A percentile compares a stretch with the other conserved stretches of the same genome.
Conservation (phyloP, 2,329 filamentous ascomycete species). For the Ceratocystis diversiconidia region DNA sequence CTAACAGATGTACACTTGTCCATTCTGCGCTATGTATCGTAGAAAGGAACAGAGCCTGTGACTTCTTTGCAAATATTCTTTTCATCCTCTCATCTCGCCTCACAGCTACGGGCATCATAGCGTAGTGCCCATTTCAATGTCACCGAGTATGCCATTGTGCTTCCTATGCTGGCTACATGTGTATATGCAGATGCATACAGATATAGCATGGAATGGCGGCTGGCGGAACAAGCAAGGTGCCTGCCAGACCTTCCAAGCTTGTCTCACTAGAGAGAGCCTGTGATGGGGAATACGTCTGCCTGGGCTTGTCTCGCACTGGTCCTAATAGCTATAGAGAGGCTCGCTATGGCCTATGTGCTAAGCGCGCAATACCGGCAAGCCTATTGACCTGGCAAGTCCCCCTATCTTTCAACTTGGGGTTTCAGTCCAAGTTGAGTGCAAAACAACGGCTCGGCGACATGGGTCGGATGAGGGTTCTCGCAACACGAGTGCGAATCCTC, state of each 20-base stretch:
- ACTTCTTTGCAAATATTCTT: not conserved
- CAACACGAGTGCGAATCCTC: not conserved
- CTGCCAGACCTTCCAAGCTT: not conserved
- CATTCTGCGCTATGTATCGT: not conserved
- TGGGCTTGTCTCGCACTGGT: not conserved
- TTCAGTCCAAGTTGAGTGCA: too few species aligned
- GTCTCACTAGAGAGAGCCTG: not conserved
- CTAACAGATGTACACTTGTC: not conserved
- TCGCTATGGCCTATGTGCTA: not conserved
- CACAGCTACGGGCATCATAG: not conserved
- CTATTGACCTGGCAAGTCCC: not conserved
- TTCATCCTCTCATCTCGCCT: not conserved
- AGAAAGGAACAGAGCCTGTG: not conserved
- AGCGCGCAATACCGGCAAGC: not conserved
- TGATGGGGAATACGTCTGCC: not conserved
- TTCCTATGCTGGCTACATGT: not conserved
- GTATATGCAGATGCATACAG: not conserved
- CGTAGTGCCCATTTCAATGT: not conserved
- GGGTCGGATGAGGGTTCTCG: not conserved
- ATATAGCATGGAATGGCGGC: not conserved
- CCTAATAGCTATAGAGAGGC: not conserved
- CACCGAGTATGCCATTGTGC: not conserved
- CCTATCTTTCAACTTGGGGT: too few species aligned
- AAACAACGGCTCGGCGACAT: too few species aligned
- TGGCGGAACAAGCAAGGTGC: not conserved